These are phyloP conservation scores for Cyphellophora europaea DNA, from an alignment of 2,329 filamentous ascomycete genomes.

Conservation along the genomic window DNA sequence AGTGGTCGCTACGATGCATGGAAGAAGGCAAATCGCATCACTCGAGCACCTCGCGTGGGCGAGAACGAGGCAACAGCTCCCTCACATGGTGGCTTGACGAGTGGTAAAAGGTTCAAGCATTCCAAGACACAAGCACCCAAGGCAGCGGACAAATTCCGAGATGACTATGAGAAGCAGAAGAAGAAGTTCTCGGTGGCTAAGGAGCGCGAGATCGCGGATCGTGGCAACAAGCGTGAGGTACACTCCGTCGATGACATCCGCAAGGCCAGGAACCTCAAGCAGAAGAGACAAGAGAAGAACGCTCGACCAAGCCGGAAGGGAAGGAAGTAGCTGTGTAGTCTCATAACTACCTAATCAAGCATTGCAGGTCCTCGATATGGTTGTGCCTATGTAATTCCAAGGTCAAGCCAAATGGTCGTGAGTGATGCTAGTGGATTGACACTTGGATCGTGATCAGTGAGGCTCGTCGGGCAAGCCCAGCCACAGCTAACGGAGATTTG, in stretches of 20 bases:
- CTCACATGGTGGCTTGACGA: constrained; percentile 8
- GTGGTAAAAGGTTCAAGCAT: constrained; percentile 62
- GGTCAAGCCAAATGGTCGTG: too few relatives aligned
- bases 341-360: too few relatives aligned
- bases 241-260: constrained; percentile 75
- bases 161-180: constrained; percentile 85
- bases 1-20: constrained; percentile 89
- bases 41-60: constrained; percentile 69
- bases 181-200: constrained; percentile 80
- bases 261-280: constrained; percentile 68
- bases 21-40: constrained; percentile 77
- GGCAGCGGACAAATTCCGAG: constrained; percentile 81
- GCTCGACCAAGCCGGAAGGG: constrained; percentile 50
- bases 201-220: constrained; percentile 45
- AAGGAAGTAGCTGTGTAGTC: too few relatives aligned
- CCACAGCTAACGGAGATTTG: too few relatives aligned
- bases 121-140: constrained; percentile 83
- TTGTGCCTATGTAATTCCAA: too few relatives aligned
- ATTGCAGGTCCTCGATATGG: too few relatives aligned
- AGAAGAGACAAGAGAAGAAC: constrained; percentile 77
- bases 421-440: too few relatives aligned
- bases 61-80: constrained; percentile 56
- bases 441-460: too few relatives aligned
- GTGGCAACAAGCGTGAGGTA: constrained; percentile 16
- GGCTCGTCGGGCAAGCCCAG: too few relatives aligned